These are phyloP conservation scores for Colletotrichum higginsianum DNA, from an alignment of 2,329 filamentous ascomycete genomes.

Conservation along the genomic window DNA sequence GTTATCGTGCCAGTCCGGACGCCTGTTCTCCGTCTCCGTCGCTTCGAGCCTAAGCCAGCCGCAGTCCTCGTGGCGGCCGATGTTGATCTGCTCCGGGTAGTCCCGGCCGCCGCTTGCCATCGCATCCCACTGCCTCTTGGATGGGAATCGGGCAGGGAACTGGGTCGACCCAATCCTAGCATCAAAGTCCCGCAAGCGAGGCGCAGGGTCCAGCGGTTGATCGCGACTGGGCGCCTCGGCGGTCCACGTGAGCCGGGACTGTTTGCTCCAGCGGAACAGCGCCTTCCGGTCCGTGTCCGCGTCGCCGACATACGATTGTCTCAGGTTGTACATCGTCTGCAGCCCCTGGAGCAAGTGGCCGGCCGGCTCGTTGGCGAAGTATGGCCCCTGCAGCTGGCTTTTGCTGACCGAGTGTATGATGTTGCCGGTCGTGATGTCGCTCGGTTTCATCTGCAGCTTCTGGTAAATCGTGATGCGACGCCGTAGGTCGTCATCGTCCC, in stretches of 20 bases:
- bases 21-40: slow-evolving; percentile 5
- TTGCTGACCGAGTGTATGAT: neutral
- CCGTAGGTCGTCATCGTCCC: neutral
- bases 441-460: neutral
- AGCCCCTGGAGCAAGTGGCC: neutral
- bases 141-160: neutral
- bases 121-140: neutral
- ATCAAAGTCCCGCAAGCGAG: neutral
- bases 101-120: neutral
- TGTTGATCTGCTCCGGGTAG: neutral
- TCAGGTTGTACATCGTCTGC: neutral
- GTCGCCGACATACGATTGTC: neutral
- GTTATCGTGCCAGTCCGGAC: slow-evolving; percentile 1
- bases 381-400: neutral
- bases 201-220: slow-evolving; percentile 4
- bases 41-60: slow-evolving; percentile 9
- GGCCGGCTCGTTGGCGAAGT: neutral
- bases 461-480: neutral
- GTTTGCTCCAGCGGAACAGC: neutral
- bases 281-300: neutral
- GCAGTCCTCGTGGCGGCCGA: neutral
- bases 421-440: neutral
- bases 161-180: neutral
- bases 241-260: neutral
- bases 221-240: neutral